Evolutionary conservation across 495 filamentous ascomycete species (phyloP).

Genomic region (Aspergillus leporis): DNA sequence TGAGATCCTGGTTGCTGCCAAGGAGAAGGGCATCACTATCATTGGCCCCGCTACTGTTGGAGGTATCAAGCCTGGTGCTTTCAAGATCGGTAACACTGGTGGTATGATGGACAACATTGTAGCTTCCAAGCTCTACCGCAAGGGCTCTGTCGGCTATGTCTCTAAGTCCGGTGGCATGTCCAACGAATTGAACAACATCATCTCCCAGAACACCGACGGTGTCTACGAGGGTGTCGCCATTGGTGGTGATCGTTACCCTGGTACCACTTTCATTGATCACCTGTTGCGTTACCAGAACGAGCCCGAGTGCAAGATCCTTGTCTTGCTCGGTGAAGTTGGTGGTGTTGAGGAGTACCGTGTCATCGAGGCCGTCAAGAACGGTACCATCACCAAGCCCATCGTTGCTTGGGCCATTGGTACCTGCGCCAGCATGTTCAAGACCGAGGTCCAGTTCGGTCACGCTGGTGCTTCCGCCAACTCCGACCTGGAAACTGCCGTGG

Average conservation of each 20-base stretch:
- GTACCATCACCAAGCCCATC: conserved; percentile 94
- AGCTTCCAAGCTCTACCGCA: conserved; percentile 98
- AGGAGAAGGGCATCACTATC: conserved; percentile 98
- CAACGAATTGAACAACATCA: conserved; percentile 99
- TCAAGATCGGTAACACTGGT: conserved; percentile 99
- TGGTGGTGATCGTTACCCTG: conserved; percentile 97
- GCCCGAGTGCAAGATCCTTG: conserved; percentile 93
- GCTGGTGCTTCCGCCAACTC: conserved; percentile 99
- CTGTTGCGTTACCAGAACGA: conserved; percentile 92
- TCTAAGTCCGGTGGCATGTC: conserved; percentile 99
- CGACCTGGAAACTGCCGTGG: conserved; percentile 91
- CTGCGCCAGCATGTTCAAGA: conserved; percentile 99
- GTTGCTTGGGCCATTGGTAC: conserved; percentile 99
- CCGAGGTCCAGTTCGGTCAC: conserved; percentile 99
- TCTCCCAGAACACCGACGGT: conserved; percentile 91
- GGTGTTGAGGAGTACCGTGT: conserved; percentile 99
- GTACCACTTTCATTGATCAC: conserved; percentile 99
- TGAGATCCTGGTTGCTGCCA: conserved; percentile 91
- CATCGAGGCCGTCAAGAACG: conserved; percentile 94
- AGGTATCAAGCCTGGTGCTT: conserved; percentile 98
- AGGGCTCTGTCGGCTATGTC: conserved; percentile 97
- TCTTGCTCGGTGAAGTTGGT: conserved; percentile 96
- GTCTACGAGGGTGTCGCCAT: conserved; percentile 99
- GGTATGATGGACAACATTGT: conserved; percentile 99
- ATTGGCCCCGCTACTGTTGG: conserved; percentile 98